phyloP scores from a whole-genome alignment of 306 rosid species.

The Echinosophora koreensis region DNA sequence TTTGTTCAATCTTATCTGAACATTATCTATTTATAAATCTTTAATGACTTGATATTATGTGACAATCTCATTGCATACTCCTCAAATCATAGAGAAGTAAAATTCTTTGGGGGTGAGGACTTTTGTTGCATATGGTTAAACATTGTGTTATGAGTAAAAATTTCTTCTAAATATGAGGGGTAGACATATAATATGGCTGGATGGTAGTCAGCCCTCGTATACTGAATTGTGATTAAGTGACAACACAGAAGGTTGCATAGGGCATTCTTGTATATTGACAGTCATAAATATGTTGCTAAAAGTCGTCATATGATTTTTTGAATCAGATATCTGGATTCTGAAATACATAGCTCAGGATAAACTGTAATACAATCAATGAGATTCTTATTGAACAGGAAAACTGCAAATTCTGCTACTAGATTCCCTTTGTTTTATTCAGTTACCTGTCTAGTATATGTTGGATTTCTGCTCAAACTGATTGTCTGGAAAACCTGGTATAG shows the following conservation, averaged over 20 bases:
- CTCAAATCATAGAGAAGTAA: background rate
- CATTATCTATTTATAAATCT: background rate
- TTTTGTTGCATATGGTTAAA: background rate
- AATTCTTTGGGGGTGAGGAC: background rate
- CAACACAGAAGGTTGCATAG: background rate
- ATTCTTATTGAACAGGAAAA: background rate
- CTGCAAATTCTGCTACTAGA: background rate
- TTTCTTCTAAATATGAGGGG: background rate
- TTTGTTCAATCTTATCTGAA: background rate
- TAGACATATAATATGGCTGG: background rate
- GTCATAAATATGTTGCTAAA: background rate
- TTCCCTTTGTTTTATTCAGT: background rate
- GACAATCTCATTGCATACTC: background rate
- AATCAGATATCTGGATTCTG: background rate
- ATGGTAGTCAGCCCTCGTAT: background rate
- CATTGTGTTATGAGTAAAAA: background rate
- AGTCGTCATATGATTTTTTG: background rate
- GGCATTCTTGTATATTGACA: background rate
- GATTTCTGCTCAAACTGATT: slow-evolving; percentile 43
- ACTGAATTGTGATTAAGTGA: background rate
- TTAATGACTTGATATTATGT: background rate
- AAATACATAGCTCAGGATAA: background rate
- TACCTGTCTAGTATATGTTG: slow-evolving; percentile 44
- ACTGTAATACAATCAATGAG: background rate
- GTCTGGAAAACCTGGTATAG: slow-evolving; percentile 26